A percentile compares a stretch with the other conserved stretches of the same genome.
Conservation (phyloP, 768 basidiomycete genomes). For the Boletus edulis region DNA sequence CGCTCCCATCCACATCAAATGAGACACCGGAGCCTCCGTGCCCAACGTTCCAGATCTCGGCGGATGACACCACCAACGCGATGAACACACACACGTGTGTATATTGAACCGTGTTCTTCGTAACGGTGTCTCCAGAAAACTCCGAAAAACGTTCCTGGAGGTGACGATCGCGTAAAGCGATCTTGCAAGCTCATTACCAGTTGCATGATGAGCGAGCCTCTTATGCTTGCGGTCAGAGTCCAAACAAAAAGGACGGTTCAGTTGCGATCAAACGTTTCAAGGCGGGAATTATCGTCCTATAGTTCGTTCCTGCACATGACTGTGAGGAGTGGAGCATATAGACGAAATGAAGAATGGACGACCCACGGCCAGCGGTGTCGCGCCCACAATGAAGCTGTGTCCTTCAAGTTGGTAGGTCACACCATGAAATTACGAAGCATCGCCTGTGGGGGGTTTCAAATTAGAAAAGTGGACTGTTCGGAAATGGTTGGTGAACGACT, state of each 20-base stretch:
- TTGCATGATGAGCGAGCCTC: neutral
- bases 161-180: neutral
- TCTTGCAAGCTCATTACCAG: neutral
- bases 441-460: neutral
- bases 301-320: neutral
- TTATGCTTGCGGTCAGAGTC: too few relatives aligned
- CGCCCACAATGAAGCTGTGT: conserved; percentile 9
- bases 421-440: neutral
- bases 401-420: neutral
- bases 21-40: neutral
- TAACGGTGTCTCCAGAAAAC: neutral
- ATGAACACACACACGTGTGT: neutral
- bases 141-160: neutral
- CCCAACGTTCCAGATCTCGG: neutral
- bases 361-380: neutral
- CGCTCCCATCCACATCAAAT: neutral
- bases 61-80: neutral
- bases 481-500: neutral
- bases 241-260: too few relatives aligned
- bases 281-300: conserved; percentile 2
- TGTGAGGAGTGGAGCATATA: neutral
- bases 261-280: neutral
- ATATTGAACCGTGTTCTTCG: neutral
- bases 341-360: neutral
- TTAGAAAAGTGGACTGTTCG: too few relatives aligned